These are phyloP conservation scores for Aspergillus arachidicola DNA, from an alignment of 2,329 filamentous ascomycete genomes.

Conservation along the genomic window DNA sequence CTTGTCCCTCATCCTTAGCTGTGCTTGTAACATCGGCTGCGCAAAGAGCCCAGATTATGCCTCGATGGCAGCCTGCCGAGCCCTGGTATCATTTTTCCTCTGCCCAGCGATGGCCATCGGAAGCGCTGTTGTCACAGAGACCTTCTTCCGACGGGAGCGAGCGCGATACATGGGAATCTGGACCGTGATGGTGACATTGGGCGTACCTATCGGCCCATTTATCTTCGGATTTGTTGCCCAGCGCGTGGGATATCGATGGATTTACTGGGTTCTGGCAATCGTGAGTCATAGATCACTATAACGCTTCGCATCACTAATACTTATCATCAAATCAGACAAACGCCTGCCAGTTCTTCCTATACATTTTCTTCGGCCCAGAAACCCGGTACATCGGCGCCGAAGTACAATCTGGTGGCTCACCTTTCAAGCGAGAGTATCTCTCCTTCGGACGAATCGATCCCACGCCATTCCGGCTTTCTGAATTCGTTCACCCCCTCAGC, in stretches of 20 bases:
- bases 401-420: not conserved
- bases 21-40: constrained; percentile 56
- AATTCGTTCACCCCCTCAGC: constrained; percentile 56
- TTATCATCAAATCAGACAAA: constrained; percentile 46
- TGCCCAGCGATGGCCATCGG: constrained; percentile 55
- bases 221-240: constrained; percentile 47
- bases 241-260: constrained; percentile 58
- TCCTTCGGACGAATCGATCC: constrained; percentile 54
- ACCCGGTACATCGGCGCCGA: constrained; percentile 50
- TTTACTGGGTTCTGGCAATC: constrained; percentile 60
- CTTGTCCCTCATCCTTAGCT: constrained; percentile 50
- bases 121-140: constrained; percentile 57
- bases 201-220: constrained; percentile 43
- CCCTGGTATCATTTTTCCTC: constrained; percentile 57
- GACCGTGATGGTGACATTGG: constrained; percentile 54
- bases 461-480: constrained; percentile 48
- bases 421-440: constrained; percentile 47
- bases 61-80: constrained; percentile 53
- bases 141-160: constrained; percentile 56
- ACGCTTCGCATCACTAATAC: constrained; percentile 14
- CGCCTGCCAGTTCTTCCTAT: constrained; percentile 56
- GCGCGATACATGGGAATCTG: constrained; percentile 58
- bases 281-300: constrained; percentile 31
- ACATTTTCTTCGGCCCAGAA: constrained; percentile 57
- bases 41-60: constrained; percentile 52